These are phyloP conservation scores for Monosporozyma siamensis DNA, from an alignment of 805 yeast species.

Conservation along the genomic window DNA sequence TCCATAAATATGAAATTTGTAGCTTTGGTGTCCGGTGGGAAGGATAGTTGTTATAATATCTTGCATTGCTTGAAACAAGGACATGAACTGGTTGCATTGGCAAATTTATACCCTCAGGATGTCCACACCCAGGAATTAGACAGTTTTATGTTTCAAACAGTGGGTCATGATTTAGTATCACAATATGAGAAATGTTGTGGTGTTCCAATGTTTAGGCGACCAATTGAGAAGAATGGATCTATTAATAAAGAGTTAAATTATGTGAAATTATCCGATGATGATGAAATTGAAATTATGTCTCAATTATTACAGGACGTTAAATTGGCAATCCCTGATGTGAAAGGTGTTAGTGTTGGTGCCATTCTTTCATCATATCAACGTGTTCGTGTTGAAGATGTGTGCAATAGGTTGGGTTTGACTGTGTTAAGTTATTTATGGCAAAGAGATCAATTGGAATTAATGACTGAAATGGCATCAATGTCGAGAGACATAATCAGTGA, in stretches of 20 bases:
- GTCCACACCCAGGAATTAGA: conserved; percentile 60
- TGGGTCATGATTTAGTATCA: conserved; percentile 74
- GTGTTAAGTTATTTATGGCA: conserved; percentile 85
- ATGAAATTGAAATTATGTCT: conserved; percentile 82
- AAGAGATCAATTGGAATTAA: conserved; percentile 65
- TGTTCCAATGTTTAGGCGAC: conserved; percentile 67
- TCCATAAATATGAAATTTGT: conserved; percentile 64
- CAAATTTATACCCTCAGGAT: conserved; percentile 64
- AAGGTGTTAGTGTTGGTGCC: conserved; percentile 93
- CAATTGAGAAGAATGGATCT: conserved; percentile 50
- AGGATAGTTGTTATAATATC: conserved; percentile 87
- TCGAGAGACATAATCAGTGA: conserved; percentile 18
- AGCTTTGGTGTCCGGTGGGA: conserved; percentile 91
- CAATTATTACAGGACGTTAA: conserved; percentile 42
- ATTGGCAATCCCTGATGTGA: conserved; percentile 53
- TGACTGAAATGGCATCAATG: conserved; percentile 64
- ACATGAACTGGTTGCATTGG: conserved; percentile 78
- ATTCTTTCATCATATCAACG: conserved; percentile 92
- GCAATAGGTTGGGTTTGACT: conserved; percentile 58
- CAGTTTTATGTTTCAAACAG: conserved; percentile 96
- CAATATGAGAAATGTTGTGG: conserved; percentile 61
- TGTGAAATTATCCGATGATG: conserved; percentile 43
- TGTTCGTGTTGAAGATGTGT: conserved; percentile 86
- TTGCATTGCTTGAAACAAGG: conserved; percentile 78
- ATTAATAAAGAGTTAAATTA: conserved; percentile 63